Evolutionary conservation across 495 filamentous ascomycete species (phyloP).

Genomic region (Tetracladium setigerum): DNA sequence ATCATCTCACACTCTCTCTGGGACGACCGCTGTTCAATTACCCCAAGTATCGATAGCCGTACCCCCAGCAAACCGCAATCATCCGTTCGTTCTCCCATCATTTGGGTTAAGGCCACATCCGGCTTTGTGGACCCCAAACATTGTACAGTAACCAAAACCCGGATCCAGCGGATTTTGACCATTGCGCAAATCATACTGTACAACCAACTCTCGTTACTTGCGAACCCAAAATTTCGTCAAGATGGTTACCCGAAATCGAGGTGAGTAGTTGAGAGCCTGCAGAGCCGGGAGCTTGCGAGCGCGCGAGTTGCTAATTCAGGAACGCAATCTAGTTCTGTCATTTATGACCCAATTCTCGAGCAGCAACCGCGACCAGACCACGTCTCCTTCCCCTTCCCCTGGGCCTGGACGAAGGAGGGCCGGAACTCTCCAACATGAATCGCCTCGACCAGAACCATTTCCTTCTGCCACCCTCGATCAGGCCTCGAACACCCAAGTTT

Average conservation of each 20-base stretch:
- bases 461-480: neutral
- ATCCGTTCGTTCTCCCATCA: too few species aligned
- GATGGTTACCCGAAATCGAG: constrained; percentile 37
- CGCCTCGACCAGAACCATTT: constrained; percentile 4
- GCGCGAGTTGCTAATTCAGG: neutral
- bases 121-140: too few species aligned
- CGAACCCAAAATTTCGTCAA: neutral
- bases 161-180: constrained; percentile 5
- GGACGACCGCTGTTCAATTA: too few species aligned
- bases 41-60: too few species aligned
- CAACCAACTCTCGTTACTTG: constrained; percentile 4
- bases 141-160: neutral
- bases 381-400: constrained; percentile 27
- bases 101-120: too few species aligned
- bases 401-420: constrained; percentile 1
- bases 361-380: constrained; percentile 28
- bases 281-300: neutral
- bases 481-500: neutral
- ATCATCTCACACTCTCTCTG: too few species aligned
- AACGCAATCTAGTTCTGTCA: constrained; percentile 39
- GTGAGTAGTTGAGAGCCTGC: constrained; percentile 25
- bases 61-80: too few species aligned
- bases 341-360: constrained; percentile 52
- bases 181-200: neutral
- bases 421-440: constrained; percentile 6